Conservation (phyloP, 257 asterid genomes). For the Nicotiana benthamiana region DNA sequence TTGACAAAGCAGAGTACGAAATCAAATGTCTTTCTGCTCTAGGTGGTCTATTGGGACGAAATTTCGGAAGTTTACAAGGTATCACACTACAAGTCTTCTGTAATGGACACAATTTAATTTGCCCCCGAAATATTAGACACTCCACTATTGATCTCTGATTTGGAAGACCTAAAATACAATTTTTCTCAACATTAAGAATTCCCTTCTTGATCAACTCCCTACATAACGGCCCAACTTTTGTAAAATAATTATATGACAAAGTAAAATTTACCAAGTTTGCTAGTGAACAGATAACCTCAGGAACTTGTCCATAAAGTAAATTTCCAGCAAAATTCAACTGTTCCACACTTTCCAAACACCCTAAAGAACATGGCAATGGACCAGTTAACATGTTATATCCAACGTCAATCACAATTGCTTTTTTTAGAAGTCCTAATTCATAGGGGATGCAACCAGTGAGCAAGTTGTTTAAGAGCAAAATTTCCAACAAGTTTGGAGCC, state of each 20-base stretch:
- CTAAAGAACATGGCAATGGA: conserved; percentile 47
- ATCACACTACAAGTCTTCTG: conserved; percentile 12
- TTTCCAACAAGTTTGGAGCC: conserved; percentile 32
- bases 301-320: conserved; percentile 40
- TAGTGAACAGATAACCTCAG: conserved; percentile 46
- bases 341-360: conserved; percentile 48
- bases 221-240: conserved; percentile 43
- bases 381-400: conserved; percentile 53
- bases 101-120: conserved; percentile 36
- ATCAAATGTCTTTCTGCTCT: conserved; percentile 10
- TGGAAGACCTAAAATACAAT: conserved; percentile 53
- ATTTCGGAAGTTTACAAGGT: conserved; percentile 39
- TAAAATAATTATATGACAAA: conserved; percentile 52
- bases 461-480: conserved; percentile 47
- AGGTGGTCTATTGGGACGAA: background rate
- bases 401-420: conserved; percentile 46
- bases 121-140: conserved; percentile 35
- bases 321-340: conserved; percentile 55
- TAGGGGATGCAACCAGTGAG: conserved; percentile 52
- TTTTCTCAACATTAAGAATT: conserved; percentile 42
- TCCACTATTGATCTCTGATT: conserved; percentile 44
- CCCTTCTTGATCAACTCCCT: conserved; percentile 35
- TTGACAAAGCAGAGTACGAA: conserved; percentile 5
- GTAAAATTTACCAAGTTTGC: conserved; percentile 41
- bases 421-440: conserved; percentile 42